These are phyloP conservation scores for Solanum virginianum DNA, from an alignment of 257 asterid species.

Conservation along the genomic window DNA sequence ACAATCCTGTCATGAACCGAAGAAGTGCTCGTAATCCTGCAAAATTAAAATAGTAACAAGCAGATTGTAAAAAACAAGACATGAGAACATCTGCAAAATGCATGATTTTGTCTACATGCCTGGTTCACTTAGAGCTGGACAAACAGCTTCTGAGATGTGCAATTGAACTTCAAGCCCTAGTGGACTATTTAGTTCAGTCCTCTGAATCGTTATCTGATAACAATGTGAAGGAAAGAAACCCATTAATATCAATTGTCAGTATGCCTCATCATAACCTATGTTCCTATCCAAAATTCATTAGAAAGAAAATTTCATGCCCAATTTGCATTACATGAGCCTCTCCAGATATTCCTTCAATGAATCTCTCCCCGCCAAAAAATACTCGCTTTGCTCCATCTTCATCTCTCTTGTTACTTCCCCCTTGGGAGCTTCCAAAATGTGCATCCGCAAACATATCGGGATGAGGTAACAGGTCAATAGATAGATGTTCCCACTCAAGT, in stretches of 20 bases:
- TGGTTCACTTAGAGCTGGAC: constrained; percentile 99
- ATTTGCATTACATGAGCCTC: constrained; percentile 73
- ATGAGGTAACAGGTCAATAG: constrained; percentile 94
- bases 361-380: constrained; percentile 97
- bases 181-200: constrained; percentile 80
- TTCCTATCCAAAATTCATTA: background rate
- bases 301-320: background rate
- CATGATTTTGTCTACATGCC: constrained; percentile 33
- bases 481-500: constrained; percentile 93
- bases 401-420: constrained; percentile 59
- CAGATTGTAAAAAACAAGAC: background rate
- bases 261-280: background rate
- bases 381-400: constrained; percentile 96
- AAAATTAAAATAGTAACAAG: background rate
- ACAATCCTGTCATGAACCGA: constrained; percentile 85
- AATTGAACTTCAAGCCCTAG: constrained; percentile 88
- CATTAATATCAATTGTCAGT: background rate
- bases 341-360: constrained; percentile 92
- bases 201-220: constrained; percentile 85
- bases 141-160: constrained; percentile 81
- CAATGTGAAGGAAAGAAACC: background rate
- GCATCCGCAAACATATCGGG: constrained; percentile 92
- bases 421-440: constrained; percentile 38
- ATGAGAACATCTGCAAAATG: constrained; percentile 2
- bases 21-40: constrained; percentile 97